phyloP scores from a whole-genome alignment of 2,329 filamentous ascomycete genomes.

The Paraphaeosphaeria minitans region DNA sequence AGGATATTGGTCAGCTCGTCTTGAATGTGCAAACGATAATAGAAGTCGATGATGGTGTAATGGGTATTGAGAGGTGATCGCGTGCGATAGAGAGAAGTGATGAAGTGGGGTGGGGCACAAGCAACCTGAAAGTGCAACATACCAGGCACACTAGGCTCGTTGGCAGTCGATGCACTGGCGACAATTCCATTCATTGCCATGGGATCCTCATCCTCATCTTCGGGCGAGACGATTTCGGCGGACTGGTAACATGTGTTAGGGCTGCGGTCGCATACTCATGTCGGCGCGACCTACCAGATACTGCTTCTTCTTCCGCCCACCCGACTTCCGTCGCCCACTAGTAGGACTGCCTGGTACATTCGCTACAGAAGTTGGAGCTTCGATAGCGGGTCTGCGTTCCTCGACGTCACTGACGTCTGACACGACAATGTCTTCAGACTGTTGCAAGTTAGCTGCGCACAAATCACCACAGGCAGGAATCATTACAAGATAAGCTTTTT shows the following conservation, averaged over 20 bases:
- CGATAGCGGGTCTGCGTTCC: background rate
- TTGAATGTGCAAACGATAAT: background rate
- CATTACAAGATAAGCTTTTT: conserved; percentile 37
- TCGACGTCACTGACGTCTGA: conserved; percentile 34
- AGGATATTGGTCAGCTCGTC: conserved; percentile 9
- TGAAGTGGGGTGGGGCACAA: conserved; percentile 16
- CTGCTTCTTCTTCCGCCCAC: conserved; percentile 37
- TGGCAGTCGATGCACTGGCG: conserved; percentile 22
- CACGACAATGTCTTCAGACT: conserved; percentile 40
- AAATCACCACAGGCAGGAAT: background rate
- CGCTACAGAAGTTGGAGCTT: conserved; percentile 16
- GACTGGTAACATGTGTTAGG: conserved; percentile 24
- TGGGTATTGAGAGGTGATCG: background rate
- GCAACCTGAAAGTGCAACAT: conserved; percentile 21
- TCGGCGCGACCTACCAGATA: conserved; percentile 29
- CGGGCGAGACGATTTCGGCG: conserved; percentile 36
- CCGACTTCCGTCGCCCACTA: conserved; percentile 34
- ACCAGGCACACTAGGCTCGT: conserved; percentile 34
- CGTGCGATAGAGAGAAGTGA: background rate
- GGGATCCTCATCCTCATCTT: conserved; percentile 35
- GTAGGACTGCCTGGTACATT: conserved; percentile 19
- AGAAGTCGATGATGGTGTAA: background rate
- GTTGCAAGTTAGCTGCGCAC: conserved; percentile 17
- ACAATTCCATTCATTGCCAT: conserved; percentile 24
- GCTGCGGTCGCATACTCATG: background rate